Conservation (phyloP, 495 filamentous ascomycete genomes). For the Talaromyces nanjingensis region DNA sequence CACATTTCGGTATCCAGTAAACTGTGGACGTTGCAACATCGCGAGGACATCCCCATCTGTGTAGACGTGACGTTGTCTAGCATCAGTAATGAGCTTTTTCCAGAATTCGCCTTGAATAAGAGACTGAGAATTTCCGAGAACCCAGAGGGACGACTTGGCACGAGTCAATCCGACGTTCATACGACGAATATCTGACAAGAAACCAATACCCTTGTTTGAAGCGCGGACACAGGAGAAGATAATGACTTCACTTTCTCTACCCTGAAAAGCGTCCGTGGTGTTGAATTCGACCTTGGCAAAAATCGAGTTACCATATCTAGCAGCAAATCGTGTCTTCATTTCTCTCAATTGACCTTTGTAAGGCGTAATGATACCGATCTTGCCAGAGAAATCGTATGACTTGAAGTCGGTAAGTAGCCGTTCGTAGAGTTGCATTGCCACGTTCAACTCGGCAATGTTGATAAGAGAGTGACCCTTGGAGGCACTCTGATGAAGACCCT, state of each 20-base stretch:
- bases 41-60: constrained; percentile 59
- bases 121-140: constrained; percentile 83
- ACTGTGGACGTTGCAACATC: constrained; percentile 44
- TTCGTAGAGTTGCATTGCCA: constrained; percentile 76
- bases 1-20: constrained; percentile 37
- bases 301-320: constrained; percentile 66
- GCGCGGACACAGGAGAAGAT: constrained; percentile 98
- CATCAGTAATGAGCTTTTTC: constrained; percentile 75
- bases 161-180: constrained; percentile 99
- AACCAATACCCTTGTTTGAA: constrained; percentile 88
- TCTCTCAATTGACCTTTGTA: constrained; percentile 90
- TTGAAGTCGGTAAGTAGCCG: constrained; percentile 67
- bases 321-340: constrained; percentile 63
- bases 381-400: constrained; percentile 62
- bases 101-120: constrained; percentile 85
- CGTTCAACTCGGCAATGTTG: constrained; percentile 77
- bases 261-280: constrained; percentile 96
- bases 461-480: constrained; percentile 79
- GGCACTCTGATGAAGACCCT: constrained; percentile 74
- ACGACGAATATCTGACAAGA: constrained; percentile 94
- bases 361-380: constrained; percentile 93
- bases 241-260: constrained; percentile 92
- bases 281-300: constrained; percentile 86
- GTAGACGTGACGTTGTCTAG: constrained; percentile 66
- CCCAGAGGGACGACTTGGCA: constrained; percentile 92